These are phyloP conservation scores for Starmerella stigmatis DNA, from an alignment of 805 yeast genomes.

Conservation along the genomic window DNA sequence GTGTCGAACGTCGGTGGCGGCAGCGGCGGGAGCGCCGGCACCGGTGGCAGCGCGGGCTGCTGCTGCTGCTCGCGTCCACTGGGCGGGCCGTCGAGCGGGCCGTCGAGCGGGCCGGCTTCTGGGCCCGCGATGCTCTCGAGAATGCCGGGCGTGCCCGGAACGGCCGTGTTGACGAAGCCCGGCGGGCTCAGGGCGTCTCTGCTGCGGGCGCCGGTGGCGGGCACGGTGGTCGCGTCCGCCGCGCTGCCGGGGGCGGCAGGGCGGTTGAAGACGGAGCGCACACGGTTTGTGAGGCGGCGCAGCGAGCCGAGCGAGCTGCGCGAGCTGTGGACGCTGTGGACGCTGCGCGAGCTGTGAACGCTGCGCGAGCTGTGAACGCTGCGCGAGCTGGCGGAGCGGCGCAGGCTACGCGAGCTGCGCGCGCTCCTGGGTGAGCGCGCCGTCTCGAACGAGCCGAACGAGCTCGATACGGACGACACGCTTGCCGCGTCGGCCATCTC, in stretches of 20 bases:
- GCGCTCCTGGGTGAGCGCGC: not conserved
- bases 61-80: too few species aligned
- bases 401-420: not conserved
- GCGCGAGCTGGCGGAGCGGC: not conserved
- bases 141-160: conserved; percentile 2
- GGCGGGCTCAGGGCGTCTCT: too few species aligned
- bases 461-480: not conserved
- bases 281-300: not conserved
- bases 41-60: too few species aligned
- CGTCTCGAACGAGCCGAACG: not conserved
- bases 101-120: too few species aligned
- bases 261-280: not conserved
- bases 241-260: not conserved
- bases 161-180: conserved; percentile 1
- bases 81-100: too few species aligned
- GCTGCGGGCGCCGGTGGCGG: too few species aligned
- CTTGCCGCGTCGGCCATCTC: not conserved
- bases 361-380: not conserved
- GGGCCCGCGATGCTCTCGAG: not conserved
- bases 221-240: not conserved
- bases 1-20: too few species aligned
- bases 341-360: not conserved
- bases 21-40: too few species aligned
- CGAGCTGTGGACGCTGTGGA: not conserved
- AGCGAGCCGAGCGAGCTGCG: not conserved